Percentiles rank a stretch among this genome's conserved stretches.
Conservation (phyloP, 106 monocot species). For the Platanthera guangdongensis region DNA sequence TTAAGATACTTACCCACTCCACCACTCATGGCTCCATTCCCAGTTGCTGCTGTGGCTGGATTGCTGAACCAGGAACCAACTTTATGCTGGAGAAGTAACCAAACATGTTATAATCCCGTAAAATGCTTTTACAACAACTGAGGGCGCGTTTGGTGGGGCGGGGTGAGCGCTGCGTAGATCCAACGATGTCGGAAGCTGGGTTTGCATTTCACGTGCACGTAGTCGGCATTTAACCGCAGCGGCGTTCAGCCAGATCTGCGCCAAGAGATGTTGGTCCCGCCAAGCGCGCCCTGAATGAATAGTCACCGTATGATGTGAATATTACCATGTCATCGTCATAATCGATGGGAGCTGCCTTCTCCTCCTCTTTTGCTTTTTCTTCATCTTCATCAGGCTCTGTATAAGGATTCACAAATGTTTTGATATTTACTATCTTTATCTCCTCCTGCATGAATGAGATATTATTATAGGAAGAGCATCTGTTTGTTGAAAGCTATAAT, state of each 20-base stretch:
- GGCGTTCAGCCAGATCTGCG: no score
- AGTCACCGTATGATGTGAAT: no score
- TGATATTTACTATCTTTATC: slow-evolving; percentile 69
- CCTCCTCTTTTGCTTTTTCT: slow-evolving; percentile 36
- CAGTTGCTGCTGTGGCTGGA: slow-evolving; percentile 51
- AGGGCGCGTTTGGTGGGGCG: no score
- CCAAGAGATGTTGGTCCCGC: no score
- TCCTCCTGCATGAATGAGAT: slow-evolving; percentile 49
- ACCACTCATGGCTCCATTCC: slow-evolving; percentile 14
- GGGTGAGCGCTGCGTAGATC: no score
- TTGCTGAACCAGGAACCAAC: slow-evolving; percentile 90
- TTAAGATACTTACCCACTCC: slow-evolving; percentile 50
- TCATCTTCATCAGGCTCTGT: slow-evolving; percentile 90
- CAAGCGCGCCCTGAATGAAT: no score
- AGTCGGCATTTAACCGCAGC: no score
- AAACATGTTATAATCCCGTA: neutral
- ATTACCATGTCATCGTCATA: slow-evolving; percentile 44
- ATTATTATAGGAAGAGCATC: neutral
- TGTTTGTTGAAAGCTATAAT: no score
- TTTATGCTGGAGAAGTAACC: slow-evolving; percentile 37
- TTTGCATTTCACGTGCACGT: no score
- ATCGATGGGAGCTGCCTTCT: slow-evolving; percentile 32
- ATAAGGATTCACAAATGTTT: slow-evolving; percentile 93
- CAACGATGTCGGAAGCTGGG: no score
- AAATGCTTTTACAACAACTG: neutral